These are phyloP conservation scores for Delonix regia DNA, from an alignment of 306 rosid species.

Conservation along the genomic window DNA sequence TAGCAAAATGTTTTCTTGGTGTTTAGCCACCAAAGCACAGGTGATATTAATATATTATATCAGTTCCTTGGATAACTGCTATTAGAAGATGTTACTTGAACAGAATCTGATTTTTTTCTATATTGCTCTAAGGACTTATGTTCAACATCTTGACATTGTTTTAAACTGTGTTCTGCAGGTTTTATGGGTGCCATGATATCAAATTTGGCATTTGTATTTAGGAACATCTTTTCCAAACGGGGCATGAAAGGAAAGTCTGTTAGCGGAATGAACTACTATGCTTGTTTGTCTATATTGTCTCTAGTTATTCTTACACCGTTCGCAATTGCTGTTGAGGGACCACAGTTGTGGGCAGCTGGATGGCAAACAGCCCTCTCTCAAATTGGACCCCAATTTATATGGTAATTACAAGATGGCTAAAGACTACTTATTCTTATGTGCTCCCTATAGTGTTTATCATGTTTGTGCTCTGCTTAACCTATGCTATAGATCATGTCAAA, in stretches of 20 bases:
- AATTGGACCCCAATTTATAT: constrained; percentile 78
- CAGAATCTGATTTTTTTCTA: constrained; percentile 6
- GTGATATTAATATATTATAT: background rate
- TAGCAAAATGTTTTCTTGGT: background rate
- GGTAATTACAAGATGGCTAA: constrained; percentile 49
- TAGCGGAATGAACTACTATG: constrained; percentile 96
- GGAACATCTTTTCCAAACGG: constrained; percentile 83
- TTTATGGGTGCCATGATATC: constrained; percentile 99
- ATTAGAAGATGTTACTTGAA: constrained; percentile 4
- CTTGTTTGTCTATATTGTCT: constrained; percentile 84
- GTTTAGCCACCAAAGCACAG: background rate
- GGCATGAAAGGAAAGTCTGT: constrained; percentile 96
- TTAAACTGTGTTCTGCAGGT: constrained; percentile 54
- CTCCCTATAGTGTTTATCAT: constrained; percentile 12
- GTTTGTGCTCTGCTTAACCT: too few species aligned
- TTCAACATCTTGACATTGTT: constrained; percentile 20
- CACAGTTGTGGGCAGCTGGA: constrained; percentile 86
- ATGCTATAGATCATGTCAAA: background rate
- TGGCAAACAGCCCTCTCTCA: constrained; percentile 72
- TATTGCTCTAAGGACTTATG: constrained; percentile 5
- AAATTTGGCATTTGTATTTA: constrained; percentile 84
- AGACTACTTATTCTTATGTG: background rate
- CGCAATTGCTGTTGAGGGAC: constrained; percentile 92
- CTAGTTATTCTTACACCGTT: constrained; percentile 74
- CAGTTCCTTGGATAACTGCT: background rate